These are phyloP conservation scores for Chlorociboria aeruginascens DNA, from an alignment of 495 filamentous ascomycete species.

Conservation along the genomic window DNA sequence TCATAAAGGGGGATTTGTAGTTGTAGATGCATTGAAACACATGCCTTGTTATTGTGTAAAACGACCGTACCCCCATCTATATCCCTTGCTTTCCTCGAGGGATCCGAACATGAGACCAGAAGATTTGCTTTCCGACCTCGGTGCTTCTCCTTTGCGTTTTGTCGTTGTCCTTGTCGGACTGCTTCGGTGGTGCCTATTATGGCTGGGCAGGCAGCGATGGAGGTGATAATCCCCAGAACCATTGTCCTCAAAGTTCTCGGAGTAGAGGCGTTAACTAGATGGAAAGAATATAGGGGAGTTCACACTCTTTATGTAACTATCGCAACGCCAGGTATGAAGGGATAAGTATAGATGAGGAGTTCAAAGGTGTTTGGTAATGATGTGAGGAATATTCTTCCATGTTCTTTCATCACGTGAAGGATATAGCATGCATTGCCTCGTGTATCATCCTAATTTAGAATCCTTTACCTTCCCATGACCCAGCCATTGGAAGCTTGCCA, in stretches of 20 bases:
- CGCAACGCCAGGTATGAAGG: too few relatives aligned
- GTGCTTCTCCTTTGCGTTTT: constrained; percentile 33
- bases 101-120: constrained; percentile 31
- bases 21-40: neutral
- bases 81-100: constrained; percentile 23
- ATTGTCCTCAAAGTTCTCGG: neutral
- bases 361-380: too few relatives aligned
- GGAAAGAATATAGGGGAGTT: neutral
- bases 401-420: too few relatives aligned
- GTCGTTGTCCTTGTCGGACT: constrained; percentile 33
- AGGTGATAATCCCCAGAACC: constrained; percentile 23
- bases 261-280: neutral
- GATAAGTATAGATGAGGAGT: too few relatives aligned
- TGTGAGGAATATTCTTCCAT: too few relatives aligned
- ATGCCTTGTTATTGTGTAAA: constrained; percentile 30
- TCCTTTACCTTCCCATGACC: too few relatives aligned
- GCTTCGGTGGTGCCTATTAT: constrained; percentile 40
- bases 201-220: constrained; percentile 38
- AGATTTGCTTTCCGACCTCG: constrained; percentile 37
- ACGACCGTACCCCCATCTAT: constrained; percentile 35
- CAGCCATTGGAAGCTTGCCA: too few relatives aligned
- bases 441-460: too few relatives aligned
- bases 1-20: neutral
- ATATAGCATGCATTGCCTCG: too few relatives aligned
- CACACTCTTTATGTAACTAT: neutral